Conservation (phyloP, 108 stramenopile genomes). For the Cyclotella baltica region DNA sequence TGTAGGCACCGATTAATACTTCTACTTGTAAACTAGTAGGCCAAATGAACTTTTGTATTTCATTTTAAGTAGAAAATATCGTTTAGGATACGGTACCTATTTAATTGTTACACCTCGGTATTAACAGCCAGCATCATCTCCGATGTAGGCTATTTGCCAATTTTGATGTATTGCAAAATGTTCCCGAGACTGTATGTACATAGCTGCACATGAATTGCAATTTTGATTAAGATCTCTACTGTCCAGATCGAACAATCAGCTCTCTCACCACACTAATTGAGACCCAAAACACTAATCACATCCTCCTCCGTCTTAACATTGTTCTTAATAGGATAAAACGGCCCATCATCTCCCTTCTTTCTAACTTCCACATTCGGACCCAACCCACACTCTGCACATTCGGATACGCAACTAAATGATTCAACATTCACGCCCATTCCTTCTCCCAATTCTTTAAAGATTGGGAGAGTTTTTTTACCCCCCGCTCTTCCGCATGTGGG, state of each 20-base stretch:
- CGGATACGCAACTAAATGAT: conserved; percentile 71
- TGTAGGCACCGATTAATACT: neutral
- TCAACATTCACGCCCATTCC: conserved; percentile 59
- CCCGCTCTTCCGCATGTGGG: conserved; percentile 67
- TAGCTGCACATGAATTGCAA: too few species aligned
- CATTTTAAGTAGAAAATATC: too few species aligned
- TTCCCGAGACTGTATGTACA: too few species aligned
- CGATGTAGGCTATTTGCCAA: too few species aligned
- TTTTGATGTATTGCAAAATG: too few species aligned
- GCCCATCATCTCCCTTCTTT: conserved; percentile 67
- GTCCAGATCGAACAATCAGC: neutral
- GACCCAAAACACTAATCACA: conserved; percentile 66
- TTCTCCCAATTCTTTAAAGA: conserved; percentile 59
- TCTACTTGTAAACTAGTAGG: too few species aligned
- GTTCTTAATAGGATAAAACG: conserved; percentile 78
- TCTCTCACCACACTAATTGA: conserved; percentile 18
- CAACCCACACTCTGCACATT: conserved; percentile 79
- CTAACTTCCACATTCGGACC: conserved; percentile 76
- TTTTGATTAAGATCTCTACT: too few species aligned
- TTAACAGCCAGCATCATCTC: too few species aligned
- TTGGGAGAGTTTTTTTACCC: conserved; percentile 56
- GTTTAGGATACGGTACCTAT: too few species aligned
- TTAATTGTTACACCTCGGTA: too few species aligned
- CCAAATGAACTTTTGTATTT: too few species aligned
- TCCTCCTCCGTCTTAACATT: conserved; percentile 66